A percentile compares a stretch with the other conserved stretches of the same genome.
phyloP scores from a whole-genome alignment of 164 flowering plant genomes.

The Chimonanthus praecox region DNA sequence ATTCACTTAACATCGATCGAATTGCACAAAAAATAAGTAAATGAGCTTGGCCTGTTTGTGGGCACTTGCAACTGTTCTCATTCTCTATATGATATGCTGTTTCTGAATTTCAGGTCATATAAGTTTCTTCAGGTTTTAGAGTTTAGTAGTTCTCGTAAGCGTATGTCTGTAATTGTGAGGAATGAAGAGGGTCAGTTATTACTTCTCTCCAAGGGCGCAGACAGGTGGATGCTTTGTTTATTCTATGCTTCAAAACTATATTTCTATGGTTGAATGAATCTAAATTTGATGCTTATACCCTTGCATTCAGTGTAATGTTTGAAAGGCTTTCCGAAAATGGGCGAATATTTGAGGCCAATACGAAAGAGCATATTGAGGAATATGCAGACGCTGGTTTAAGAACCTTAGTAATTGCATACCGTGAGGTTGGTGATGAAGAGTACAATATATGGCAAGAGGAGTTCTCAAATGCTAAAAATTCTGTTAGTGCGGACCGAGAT shows the following conservation, averaged over 20 bases:
- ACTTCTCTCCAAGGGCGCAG: conserved; percentile 87
- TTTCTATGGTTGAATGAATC: conserved; percentile 4
- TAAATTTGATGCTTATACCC: neutral
- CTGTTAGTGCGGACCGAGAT: conserved; percentile 61
- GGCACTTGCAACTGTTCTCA: neutral
- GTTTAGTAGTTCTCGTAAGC: conserved; percentile 77
- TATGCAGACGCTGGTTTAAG: conserved; percentile 83
- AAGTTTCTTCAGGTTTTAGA: conserved; percentile 75
- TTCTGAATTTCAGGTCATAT: conserved; percentile 44
- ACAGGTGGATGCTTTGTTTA: conserved; percentile 50
- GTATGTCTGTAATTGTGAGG: conserved; percentile 69
- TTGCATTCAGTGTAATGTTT: conserved; percentile 66
- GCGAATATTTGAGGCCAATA: conserved; percentile 38
- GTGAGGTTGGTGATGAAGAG: conserved; percentile 62
- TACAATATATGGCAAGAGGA: conserved; percentile 53
- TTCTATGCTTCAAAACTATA: neutral
- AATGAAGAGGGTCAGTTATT: conserved; percentile 33
- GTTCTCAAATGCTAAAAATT: conserved; percentile 55
- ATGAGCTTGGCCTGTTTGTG: neutral
- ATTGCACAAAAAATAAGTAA: too few species aligned
- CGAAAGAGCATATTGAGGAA: conserved; percentile 52
- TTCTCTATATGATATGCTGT: conserved; percentile 7
- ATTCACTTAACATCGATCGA: too few species aligned
- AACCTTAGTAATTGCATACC: conserved; percentile 68
- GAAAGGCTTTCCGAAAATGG: conserved; percentile 59